phyloP scores from a whole-genome alignment of 1,284 basidiomycete species.

The Leccinum ponderosum region DNA sequence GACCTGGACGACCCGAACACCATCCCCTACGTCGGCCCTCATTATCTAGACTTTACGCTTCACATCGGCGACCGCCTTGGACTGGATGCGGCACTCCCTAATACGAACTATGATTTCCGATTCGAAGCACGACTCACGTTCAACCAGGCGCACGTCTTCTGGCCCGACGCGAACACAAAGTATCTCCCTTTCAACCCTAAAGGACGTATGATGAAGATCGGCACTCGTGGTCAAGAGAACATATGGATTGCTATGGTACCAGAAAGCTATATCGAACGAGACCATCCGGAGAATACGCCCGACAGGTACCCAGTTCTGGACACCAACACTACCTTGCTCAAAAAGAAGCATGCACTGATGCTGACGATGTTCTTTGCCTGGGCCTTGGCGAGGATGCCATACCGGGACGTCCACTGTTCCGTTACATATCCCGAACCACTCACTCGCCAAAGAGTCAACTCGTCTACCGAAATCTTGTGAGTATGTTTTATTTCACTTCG shows the following conservation, averaged over 20 bases:
- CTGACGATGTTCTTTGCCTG: not conserved
- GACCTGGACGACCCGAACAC: not conserved
- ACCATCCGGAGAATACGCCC: not conserved
- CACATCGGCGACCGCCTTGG: not conserved
- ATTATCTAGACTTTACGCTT: not conserved
- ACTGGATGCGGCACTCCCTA: not conserved
- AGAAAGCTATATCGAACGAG: not conserved
- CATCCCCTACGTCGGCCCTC: not conserved
- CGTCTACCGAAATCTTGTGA: not conserved
- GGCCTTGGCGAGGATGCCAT: not conserved
- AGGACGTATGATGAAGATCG: not conserved
- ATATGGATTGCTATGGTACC: not conserved
- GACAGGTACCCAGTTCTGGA: not conserved
- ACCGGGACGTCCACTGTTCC: not conserved
- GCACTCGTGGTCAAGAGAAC: not conserved
- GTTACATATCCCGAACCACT: not conserved
- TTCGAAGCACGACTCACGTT: not conserved
- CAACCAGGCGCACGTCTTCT: not conserved
- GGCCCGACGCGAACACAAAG: not conserved
- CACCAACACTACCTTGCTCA: not conserved
- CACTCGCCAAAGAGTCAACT: not conserved
- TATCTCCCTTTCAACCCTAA: not conserved
- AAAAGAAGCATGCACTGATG: too few species aligned
- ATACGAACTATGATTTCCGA: accelerated
- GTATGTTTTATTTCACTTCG: not conserved